Base-by-base conservation (phyloP, 164 flowering plant genomes). In the Magnolia officinalis region DNA sequence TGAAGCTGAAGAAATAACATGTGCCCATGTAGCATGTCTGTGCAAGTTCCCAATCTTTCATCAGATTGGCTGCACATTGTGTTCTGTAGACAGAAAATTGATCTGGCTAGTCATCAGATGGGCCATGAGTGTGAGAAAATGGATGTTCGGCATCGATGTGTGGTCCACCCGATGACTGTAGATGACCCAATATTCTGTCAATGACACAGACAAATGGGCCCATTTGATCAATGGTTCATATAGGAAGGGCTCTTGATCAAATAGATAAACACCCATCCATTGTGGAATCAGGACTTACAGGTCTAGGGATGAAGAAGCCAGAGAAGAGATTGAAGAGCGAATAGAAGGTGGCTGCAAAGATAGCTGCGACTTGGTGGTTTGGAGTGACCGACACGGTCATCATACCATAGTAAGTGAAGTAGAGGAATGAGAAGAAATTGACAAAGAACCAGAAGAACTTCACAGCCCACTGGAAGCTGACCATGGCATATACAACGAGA, bases 251-350 rank as follows among this genome's bases (percentile, higher is more conserved):
- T 55, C 16, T 55, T 55, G 24, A 8, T 64, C 24, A 64, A 4
- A 4, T 64, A 20, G 24, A 64, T 64, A 21, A 13, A 8, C 19
- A n/a, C 21, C 6, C 21, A 64, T 64, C n/a, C 67, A n/a, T 14
- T 64, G n/a, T 68, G 50, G 21, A 16, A 16, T 68, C 29, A 24
- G 50, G 63, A 81, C 89, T 82, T 85, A 91, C 96, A 11, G 92
- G 88, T 85, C 85, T 83, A 13, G 98, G 95, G 75, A 93, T 89
- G 84, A 89, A 91, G 85, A 91, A 93, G 67, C 96, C 98, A 4
- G 96, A 91, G 89, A 93, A 93, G 10, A 93, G 89, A 78, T 87
- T 92, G 88, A 91, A 93, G 73, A 93, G 83, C 6, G 87, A 67
- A 64, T 87, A 93, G 82, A 93, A 93, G 9, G 96, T 89, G 65